Evolutionary conservation across 2,329 filamentous ascomycete species (phyloP), one percentile per base, ranked within the genome.

Genomic region (Cryphonectria parasitica): DNA sequence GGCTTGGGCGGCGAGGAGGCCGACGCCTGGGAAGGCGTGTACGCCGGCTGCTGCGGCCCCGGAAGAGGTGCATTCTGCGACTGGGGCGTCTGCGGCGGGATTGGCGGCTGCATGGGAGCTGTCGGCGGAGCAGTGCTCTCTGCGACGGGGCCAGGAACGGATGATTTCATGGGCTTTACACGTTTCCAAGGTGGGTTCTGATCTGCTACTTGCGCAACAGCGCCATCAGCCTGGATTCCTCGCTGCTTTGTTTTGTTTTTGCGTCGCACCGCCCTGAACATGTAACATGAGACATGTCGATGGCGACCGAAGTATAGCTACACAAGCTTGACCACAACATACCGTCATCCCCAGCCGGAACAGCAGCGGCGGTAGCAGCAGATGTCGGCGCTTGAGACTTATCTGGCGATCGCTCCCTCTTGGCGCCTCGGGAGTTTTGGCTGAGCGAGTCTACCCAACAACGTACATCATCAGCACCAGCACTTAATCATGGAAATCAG

Each of bases 361-460:
- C 45, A n/a, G 45, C 45, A 49, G 17, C 43, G 19, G 43, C 43
- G 5, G 17, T 17, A 45, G 43, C 43, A n/a, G 45, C 87, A 75
- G 82, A 83, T 71, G 80, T 75, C 69, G 82, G 82, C 74, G 83
- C 80, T 78, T 89, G 87, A 82, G 90, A 89, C 71, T 80, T 83
- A 76, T 92, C 89, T 76, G 92, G 91, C 75, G 93, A 95, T 74
- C 92, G 90, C 85, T 89, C 92, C 81, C 93, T 89, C 85, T 97
- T 97, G 77, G 91, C 83, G 76, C 92, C 92, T 80, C 92, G 90
- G 75, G 90, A 77, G 82, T 79, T 83, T 85, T 81, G 84, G 76
- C 82, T 82, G 80, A 82, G 84, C 81, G 82, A 80, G 81, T 83
- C 89, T 87, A 77, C 82, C 71, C 69, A 75, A 75, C 75, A 76